Evolutionary conservation across 2,329 filamentous ascomycete genomes (phyloP), one percentile per base, ranked within the genome.

Genomic region (Biscogniauxia sp.): DNA sequence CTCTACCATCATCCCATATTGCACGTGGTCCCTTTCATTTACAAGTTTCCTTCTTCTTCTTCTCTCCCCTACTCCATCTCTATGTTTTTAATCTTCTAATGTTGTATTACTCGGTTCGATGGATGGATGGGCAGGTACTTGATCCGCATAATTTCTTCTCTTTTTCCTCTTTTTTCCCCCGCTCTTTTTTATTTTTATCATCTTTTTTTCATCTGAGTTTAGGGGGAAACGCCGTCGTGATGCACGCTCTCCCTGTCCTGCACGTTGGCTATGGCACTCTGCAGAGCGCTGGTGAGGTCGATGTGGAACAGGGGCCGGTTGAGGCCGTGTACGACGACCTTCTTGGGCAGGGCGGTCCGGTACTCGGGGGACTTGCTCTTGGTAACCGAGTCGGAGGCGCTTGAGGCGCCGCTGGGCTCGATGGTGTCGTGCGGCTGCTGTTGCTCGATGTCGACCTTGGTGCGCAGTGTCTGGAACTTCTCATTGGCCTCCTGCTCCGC

Each of bases 281-380:
- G 91, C 68, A 98, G 77, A 6, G 95, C 95, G 70, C 88, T 93
- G 3, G 92, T 95, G 56, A 98, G 78, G 74, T 98, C 95, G 57
- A 97, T 86, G 73, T 99, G 95, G 84, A 99, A 98, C 67, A 97
- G 84, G 4, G 95, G 94, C 68, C 91, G 80, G 75, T 96, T 95
- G 64, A 96, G 79, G n/a, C 94, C 91, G 66, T 93, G 89, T 17
- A 98, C 88, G 4, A 91, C 83, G 1, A 90, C 88, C 26, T 73
- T 82, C 67, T 80, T 82, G 70, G 82, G 81, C 58, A 75, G 78
- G 37, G 73, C 73, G 41, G 80, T 72, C 61, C 79, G 78, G 63
- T 61, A 58, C 13, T 66, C 62, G 23, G 63, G 63, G 13, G 62
- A 53, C 57, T 69, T 68, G 19, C 51, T 56, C 51, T 69, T 66